Base-by-base conservation (phyloP, 2,329 filamentous ascomycete species). In the Rhytidhysteron rufulum region DNA sequence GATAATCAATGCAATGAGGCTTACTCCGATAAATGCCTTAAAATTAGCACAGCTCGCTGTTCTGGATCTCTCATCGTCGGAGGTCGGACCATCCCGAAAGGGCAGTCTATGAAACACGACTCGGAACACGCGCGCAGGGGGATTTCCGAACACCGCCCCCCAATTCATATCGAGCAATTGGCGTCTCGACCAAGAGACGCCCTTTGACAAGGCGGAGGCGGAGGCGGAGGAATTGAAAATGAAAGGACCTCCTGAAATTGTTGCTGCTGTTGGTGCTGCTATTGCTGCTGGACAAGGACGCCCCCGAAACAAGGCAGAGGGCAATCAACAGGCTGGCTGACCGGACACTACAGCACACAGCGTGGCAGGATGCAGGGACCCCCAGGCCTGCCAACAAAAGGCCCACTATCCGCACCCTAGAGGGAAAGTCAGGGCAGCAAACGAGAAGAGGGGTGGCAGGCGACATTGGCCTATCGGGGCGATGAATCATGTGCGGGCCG, bases 391-490 rank as follows among this genome's bases (percentile, higher is more conserved):
- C 7, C 31, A n/a, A n/a, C n/a, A n/a, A n/a, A n/a, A n/a, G 22
- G n/a, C 10, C 16, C 44, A n/a, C 34, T 48, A 45, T 46, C 37
- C 37, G 42, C 37, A 33, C 22, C 15, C 22, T 15, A 21, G 36
- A 16, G 16, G 18, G 19, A 31, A 39, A 44, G 48, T 45, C 44
- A 47, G 52, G 54, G 50, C 47, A 51, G 47, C 48, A 50, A 51
- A 49, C 51, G 49, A 54, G 44, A 49, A 50, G 51, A 51, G 35
- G 55, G 48, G 34, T 24, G 31, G 31, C 22, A 42, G 25, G 39
- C 45, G 45, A 51, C 47, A 62, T 62, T 62, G 60, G 45, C 60
- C 58, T 60, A 63, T 63, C 57, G 53, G 48, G 52, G 44, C 49
- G 46, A 47, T 50, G 51, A 50, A 48, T 46, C 45, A 44, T 45